These are phyloP conservation scores for Knufia fluminis DNA, from an alignment of 2,329 filamentous ascomycete species.

Conservation along the genomic window DNA sequence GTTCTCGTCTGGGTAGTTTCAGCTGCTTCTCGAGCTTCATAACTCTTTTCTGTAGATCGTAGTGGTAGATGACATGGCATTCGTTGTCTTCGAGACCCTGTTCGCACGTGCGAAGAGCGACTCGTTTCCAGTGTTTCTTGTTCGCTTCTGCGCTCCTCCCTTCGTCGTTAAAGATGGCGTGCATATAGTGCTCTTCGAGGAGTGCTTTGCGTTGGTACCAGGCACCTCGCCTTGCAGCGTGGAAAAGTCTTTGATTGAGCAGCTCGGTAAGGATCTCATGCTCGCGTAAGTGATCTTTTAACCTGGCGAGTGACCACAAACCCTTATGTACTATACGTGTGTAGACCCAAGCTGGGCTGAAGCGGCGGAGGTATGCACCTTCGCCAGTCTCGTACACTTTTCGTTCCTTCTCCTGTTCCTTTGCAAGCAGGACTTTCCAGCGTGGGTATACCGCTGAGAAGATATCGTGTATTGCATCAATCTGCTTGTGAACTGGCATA, in stretches of 20 bases:
- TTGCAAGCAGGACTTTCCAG: constrained; percentile 64
- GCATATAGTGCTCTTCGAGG: constrained; percentile 92
- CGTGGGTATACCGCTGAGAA: constrained; percentile 68
- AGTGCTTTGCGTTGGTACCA: constrained; percentile 97
- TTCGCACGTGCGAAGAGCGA: constrained; percentile 74
- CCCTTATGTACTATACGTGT: constrained; percentile 89
- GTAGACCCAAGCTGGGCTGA: constrained; percentile 87
- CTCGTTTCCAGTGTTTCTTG: constrained; percentile 73
- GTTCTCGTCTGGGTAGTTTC: constrained; percentile 70
- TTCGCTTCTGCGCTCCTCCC: constrained; percentile 48
- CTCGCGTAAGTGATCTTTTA: constrained; percentile 72
- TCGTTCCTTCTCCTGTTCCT: constrained; percentile 71
- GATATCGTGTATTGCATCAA: constrained; percentile 59
- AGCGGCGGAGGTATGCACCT: constrained; percentile 77
- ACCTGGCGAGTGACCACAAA: constrained; percentile 64
- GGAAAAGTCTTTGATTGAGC: constrained; percentile 72
- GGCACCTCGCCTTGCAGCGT: constrained; percentile 69
- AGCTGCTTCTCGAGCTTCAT: constrained; percentile 78
- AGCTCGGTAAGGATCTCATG: constrained; percentile 66
- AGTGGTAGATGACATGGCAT: constrained; percentile 87
- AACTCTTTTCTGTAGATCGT: constrained; percentile 90
- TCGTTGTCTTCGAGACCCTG: constrained; percentile 74
- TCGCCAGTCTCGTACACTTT: constrained; percentile 71
- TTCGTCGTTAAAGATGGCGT: constrained; percentile 44
- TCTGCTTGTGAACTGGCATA: constrained; percentile 53